Base-by-base conservation (phyloP, 2,329 filamentous ascomycete species). In the Venturia effusa region DNA sequence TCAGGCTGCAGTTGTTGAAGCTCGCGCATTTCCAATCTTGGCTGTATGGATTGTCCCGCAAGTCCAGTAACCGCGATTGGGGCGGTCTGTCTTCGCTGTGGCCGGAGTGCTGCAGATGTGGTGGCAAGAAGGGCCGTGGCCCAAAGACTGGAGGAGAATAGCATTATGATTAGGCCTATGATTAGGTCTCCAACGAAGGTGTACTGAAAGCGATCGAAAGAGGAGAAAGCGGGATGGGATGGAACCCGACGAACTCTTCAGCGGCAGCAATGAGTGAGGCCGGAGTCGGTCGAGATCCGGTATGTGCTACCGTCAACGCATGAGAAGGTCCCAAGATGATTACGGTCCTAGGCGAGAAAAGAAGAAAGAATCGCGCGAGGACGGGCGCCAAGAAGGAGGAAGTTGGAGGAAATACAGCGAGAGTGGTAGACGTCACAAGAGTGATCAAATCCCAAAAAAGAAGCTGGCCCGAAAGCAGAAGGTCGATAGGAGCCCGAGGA, bases 11-110 rank as follows among this genome's bases (percentile, higher is more conserved):
- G 83, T 51, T 81, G 75, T 62, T 69, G 67, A 68, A 95, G 78
- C 54, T 88, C 78, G 40, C 86, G 80, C 65, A 95, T 82, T 69
- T 95, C 89, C 59, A 80, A 79, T 62, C 90, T 81, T 10, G 72
- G 69, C n/a, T 74, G 69, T 6, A 74, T 67, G 54, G 68, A 67
- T 7, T 67, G 66, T 13, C 64, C 66, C 13, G 67, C 39, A 30
- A 66, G 66, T 24, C 69, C 70, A 27, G 68, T 69, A 57, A 71
- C 67, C 27, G 69, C 67, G 61, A 64, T 24, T 19, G 63, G 63
- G 19, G 62, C 51, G 27, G 60, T 59, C n/a, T 57, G 40, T 57
- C 61, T 55, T 37, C 51, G 51, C 19, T 57, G 51, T 57, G 51
- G 51, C 27, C 27, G 15, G 19, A 30, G 34, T 57, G 51, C 51